Evolutionary conservation across 2,329 filamentous ascomycete genomes (phyloP).

Genomic region (Botrytis medusae): DNA sequence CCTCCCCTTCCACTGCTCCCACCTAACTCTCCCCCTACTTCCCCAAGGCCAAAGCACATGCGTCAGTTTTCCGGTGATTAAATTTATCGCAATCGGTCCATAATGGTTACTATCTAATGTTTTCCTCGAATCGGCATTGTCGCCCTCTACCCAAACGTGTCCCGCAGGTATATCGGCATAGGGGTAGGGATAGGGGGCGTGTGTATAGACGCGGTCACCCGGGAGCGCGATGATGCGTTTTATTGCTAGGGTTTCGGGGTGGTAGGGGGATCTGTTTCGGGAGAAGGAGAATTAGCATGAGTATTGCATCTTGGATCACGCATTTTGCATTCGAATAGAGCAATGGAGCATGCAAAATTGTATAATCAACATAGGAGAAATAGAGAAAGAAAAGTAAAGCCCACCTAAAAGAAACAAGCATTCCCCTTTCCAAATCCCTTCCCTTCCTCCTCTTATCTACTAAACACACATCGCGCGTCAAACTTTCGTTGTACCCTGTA

Average conservation of each 20-base stretch:
- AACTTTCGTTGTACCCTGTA: conserved; percentile 58
- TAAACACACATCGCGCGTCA: conserved; percentile 55
- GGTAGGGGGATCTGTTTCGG: conserved; percentile 62
- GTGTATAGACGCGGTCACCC: conserved; percentile 73
- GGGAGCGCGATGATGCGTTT: conserved; percentile 82
- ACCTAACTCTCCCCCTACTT: conserved; percentile 57
- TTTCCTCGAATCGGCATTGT: conserved; percentile 59
- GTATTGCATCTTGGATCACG: not conserved
- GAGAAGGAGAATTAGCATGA: not conserved
- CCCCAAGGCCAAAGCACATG: conserved; percentile 69
- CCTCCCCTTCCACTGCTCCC: conserved; percentile 51
- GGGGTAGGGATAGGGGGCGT: conserved; percentile 50
- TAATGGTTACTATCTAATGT: conserved; percentile 87
- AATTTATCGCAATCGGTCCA: conserved; percentile 73
- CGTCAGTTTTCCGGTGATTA: conserved; percentile 74
- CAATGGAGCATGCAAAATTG: too few relatives aligned
- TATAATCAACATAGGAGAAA: not conserved
- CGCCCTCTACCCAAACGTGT: conserved; percentile 94
- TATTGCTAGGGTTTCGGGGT: conserved; percentile 68
- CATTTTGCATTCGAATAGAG: not conserved
- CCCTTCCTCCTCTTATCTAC: conserved; percentile 60
- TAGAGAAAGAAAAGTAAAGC: conserved; percentile 30
- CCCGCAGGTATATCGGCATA: conserved; percentile 70
- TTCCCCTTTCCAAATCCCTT: conserved; percentile 63
- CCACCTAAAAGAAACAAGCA: conserved; percentile 71